A percentile compares a stretch with the other conserved stretches of the same genome.
phyloP scores from a whole-genome alignment of 2,329 filamentous ascomycete species.

The Colletotrichum shisoi region DNA sequence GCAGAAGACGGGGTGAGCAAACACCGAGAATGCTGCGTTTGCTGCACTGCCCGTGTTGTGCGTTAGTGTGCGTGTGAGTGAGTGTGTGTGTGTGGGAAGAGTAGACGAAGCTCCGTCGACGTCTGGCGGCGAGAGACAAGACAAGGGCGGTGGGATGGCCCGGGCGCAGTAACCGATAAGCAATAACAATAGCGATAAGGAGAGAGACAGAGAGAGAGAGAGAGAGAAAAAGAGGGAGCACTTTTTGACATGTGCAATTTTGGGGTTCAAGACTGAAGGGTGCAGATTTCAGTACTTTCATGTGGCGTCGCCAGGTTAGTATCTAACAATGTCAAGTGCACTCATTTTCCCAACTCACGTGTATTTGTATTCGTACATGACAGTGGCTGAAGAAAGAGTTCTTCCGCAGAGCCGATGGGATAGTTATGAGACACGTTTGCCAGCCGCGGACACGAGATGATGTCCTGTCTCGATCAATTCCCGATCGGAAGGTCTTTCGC shows the following conservation, averaged over 20 bases:
- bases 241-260: constrained; percentile 15
- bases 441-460: too few species aligned
- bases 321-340: too few species aligned
- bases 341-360: too few species aligned
- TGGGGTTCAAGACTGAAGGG: constrained; percentile 3
- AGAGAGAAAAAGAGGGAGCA: background rate
- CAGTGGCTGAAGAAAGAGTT: too few species aligned
- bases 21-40: constrained; percentile 12
- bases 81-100: background rate
- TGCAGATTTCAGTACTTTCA: background rate
- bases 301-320: too few species aligned
- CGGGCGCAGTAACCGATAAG: constrained; percentile 14
- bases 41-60: constrained; percentile 26
- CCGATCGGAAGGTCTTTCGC: background rate
- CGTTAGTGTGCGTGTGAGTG: background rate
- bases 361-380: too few species aligned
- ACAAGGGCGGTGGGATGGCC: constrained; percentile 31
- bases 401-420: too few species aligned
- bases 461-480: too few species aligned
- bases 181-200: constrained; percentile 31
- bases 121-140: constrained; percentile 31
- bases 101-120: constrained; percentile 15
- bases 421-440: too few species aligned
- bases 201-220: too few species aligned
- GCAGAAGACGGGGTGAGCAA: background rate